These are phyloP conservation scores for Alternaria angustiovoidea DNA, from an alignment of 2,329 filamentous ascomycete species.

Conservation along the genomic window DNA sequence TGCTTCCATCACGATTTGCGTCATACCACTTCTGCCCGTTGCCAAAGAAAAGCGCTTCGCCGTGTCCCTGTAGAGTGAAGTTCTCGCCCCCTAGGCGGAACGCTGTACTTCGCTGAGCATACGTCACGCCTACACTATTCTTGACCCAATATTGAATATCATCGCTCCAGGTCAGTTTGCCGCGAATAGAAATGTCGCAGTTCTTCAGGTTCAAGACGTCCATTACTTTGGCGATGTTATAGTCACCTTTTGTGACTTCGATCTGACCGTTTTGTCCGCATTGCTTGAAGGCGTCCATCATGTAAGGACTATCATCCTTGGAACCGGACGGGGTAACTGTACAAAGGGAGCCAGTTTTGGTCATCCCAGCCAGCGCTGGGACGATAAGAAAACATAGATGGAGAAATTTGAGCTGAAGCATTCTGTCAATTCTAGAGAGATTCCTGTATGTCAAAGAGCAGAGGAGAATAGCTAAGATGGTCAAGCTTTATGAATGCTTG, in stretches of 20 bases:
- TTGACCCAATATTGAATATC: slow-evolving; percentile 39
- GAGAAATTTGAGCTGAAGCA: slow-evolving; percentile 15
- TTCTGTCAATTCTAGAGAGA: slow-evolving; percentile 8
- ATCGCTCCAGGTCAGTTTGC: slow-evolving; percentile 37
- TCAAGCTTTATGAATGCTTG: slow-evolving; percentile 24
- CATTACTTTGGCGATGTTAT: slow-evolving; percentile 41
- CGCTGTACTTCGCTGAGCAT: slow-evolving; percentile 32
- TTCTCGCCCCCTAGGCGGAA: slow-evolving; percentile 36
- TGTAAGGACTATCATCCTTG: slow-evolving; percentile 32
- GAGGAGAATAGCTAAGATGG: slow-evolving; percentile 4
- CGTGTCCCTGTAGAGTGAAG: slow-evolving; percentile 34
- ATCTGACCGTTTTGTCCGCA: slow-evolving; percentile 40
- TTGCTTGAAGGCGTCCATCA: slow-evolving; percentile 41
- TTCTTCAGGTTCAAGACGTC: slow-evolving; percentile 36
- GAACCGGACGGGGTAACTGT: slow-evolving; percentile 33
- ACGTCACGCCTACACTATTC: slow-evolving; percentile 35
- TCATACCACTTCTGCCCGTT: slow-evolving; percentile 49
- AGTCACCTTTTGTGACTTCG: slow-evolving; percentile 33
- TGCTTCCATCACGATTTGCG: slow-evolving; percentile 52
- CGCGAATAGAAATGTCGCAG: slow-evolving; percentile 38
- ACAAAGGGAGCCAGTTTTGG: slow-evolving; percentile 32
- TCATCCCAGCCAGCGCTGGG: slow-evolving; percentile 30
- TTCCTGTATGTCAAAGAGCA: background rate
- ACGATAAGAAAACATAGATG: slow-evolving; percentile 15
- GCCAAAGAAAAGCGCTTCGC: slow-evolving; percentile 38